Evolutionary conservation across 768 basidiomycete genomes (phyloP), one percentile per base, ranked within the genome.

Genomic region (Phaffia australis): DNA sequence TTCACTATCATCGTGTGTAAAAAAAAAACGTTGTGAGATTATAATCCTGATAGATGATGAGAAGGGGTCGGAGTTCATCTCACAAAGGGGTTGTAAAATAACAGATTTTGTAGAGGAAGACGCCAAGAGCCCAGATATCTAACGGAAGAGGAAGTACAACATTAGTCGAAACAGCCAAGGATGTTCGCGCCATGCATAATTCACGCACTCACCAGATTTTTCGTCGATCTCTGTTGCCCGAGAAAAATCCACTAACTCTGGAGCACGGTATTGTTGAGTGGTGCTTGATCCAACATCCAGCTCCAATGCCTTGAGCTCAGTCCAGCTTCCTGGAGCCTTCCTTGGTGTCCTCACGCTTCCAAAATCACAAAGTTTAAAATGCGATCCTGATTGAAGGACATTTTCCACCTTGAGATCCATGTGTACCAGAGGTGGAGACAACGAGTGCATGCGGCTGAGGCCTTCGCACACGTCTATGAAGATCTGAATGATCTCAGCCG

Each of bases 51-150:
- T 21, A 49, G 7, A 60, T 3, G 32, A 49, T 46, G 46, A 16
- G 47, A 19, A 3, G 29, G 42, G 9, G 30, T 27, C 16, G 49
- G 47, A 32, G 19, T 11, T 42, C 6, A 21, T 59, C 67, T 50
- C 50, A 64, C 67, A 99, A 99, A 0, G 95, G 95, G 0, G 95
- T 99, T 0, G 93, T 99, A 76, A 98, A 99, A 78, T 97, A 99
- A 76, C 95, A 99, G 18, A 99, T 83, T 79, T 98, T 99, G 80
- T 97, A 99, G 16, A 99, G 81, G 67, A 99, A 79, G 21, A 98
- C 92, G 27, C 94, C 95, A 29, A 99, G 81, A 0, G 95, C 95
- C 95, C 95, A 99, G 0, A 99, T 87, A 73, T 99, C 94, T 76
- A 63, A 2, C 21, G 25, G 27, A 32, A 15, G 25, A n/a, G 32